Conservation (phyloP, 2,329 filamentous ascomycete species). For the Alternaria burnsii region DNA sequence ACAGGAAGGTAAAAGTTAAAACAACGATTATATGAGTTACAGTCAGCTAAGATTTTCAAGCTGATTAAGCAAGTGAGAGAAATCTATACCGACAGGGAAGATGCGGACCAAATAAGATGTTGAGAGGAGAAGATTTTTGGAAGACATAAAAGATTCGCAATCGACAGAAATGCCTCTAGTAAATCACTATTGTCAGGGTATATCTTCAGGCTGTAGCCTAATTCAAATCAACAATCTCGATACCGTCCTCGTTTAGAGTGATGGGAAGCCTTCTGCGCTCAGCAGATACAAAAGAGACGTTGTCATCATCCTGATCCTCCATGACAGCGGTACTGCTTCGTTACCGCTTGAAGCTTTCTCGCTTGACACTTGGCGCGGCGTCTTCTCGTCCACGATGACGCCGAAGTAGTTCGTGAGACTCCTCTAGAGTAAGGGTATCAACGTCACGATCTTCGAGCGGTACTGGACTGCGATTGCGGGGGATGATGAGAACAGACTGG, state of each 20-base stretch:
- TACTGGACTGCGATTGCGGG: conserved; percentile 35
- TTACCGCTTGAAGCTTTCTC: conserved; percentile 23
- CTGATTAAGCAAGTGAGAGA: neutral
- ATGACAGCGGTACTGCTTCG: conserved; percentile 1
- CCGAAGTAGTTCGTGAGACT: conserved; percentile 28
- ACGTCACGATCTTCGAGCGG: conserved; percentile 27
- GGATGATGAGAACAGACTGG: conserved; percentile 45
- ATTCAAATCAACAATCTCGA: conserved; percentile 30
- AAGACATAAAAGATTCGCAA: neutral
- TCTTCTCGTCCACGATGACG: conserved; percentile 18
- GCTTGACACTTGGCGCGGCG: conserved; percentile 10
- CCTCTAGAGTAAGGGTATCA: conserved; percentile 20
- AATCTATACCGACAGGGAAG: neutral
- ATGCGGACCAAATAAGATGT: neutral
- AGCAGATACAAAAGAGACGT: conserved; percentile 17
- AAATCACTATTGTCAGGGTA: neutral
- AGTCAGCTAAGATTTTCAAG: neutral
- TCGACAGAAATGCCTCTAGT: neutral
- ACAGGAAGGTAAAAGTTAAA: neutral
- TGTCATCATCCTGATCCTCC: conserved; percentile 8
- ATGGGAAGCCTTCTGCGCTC: conserved; percentile 15
- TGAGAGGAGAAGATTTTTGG: neutral
- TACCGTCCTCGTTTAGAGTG: conserved; percentile 21
- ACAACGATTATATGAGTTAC: neutral
- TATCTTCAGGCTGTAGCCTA: conserved; percentile 2